Evolutionary conservation across 257 asterid genomes (phyloP).

Genomic region (Cynanchum wilfordii): DNA sequence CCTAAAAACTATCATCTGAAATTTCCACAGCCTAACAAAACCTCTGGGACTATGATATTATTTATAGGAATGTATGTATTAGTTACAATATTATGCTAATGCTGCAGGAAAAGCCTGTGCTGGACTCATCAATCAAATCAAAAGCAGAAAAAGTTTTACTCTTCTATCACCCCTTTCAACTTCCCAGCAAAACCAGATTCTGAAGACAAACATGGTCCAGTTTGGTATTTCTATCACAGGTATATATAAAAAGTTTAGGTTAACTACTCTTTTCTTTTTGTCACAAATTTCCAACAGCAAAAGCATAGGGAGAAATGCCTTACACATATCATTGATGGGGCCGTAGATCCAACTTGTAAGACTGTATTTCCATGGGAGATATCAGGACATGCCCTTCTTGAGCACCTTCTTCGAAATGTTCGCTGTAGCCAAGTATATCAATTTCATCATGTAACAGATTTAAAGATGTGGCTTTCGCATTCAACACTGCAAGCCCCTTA

Average conservation of each 20-base stretch:
- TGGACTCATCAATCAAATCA: neutral
- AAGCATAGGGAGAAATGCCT: neutral
- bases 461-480: constrained; percentile 63
- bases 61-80: too few relatives aligned
- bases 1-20: neutral
- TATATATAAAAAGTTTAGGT: neutral
- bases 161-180: neutral
- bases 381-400: constrained; percentile 78
- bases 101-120: neutral
- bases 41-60: neutral
- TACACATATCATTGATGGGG: constrained; percentile 31
- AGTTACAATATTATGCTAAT: neutral
- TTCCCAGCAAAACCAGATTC: neutral
- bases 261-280: too few relatives aligned
- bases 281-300: neutral
- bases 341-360: constrained; percentile 70
- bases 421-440: constrained; percentile 70
- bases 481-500: constrained; percentile 54
- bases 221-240: neutral
- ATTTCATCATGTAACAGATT: constrained; percentile 78
- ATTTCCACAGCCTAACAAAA: constrained; percentile 2
- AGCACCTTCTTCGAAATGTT: constrained; percentile 66
- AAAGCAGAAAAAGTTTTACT: neutral
- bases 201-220: neutral
- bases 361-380: constrained; percentile 94